Percentiles rank a stretch among this genome's conserved stretches.
Conservation (phyloP, 1,139 yeast genomes). For the Blastobotrys proliferans region DNA sequence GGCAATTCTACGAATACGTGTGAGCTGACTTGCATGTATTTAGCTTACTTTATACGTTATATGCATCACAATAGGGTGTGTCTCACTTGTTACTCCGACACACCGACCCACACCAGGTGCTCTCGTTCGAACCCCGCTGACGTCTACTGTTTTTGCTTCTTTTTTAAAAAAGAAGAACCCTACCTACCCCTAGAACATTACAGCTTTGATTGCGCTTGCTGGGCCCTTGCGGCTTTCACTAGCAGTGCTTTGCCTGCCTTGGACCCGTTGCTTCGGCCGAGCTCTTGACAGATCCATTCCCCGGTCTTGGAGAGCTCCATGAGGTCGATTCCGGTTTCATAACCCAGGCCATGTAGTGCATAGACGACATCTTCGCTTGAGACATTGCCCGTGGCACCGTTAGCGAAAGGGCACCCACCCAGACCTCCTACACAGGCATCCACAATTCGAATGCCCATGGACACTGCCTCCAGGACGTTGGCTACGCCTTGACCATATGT, state of each 20-base stretch:
- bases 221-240: constrained; percentile 13
- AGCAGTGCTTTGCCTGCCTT: constrained; percentile 32
- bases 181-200: too few relatives aligned
- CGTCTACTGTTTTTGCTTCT: too few relatives aligned
- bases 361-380: constrained; percentile 37
- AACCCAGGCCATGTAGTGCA: constrained; percentile 36
- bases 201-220: constrained; percentile 7
- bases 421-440: constrained; percentile 36
- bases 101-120: too few relatives aligned
- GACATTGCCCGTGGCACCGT: constrained; percentile 38
- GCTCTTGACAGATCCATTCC: constrained; percentile 30
- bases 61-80: too few relatives aligned
- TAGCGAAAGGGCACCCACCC: constrained; percentile 40
- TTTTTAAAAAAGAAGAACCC: too few relatives aligned
- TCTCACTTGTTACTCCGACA: too few relatives aligned
- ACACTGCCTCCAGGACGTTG: constrained; percentile 33
- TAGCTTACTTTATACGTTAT: too few relatives aligned
- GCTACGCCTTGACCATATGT: constrained; percentile 39
- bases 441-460: constrained; percentile 34
- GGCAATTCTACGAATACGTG: too few relatives aligned
- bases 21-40: too few relatives aligned
- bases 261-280: constrained; percentile 30
- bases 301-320: constrained; percentile 30
- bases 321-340: constrained; percentile 34
- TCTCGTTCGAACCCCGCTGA: too few relatives aligned